Conservation (phyloP, 345 rosid species). For the Boechera divaricarpa region DNA sequence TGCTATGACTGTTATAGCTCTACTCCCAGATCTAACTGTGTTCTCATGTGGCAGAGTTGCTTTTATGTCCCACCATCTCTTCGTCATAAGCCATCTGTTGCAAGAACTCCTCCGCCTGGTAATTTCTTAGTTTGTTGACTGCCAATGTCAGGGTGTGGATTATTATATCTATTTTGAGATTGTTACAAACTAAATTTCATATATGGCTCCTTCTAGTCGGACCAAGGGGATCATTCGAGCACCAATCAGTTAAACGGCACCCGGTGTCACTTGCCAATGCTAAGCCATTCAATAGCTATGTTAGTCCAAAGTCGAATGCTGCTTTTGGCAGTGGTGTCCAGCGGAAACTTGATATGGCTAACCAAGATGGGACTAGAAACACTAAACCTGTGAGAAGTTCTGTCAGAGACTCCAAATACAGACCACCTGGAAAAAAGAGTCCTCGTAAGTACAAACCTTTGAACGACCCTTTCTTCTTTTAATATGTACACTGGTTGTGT, state of each 20-base stretch:
- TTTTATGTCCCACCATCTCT: slow-evolving; percentile 90
- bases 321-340: slow-evolving; percentile 70
- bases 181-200: slow-evolving; percentile 7
- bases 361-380: slow-evolving; percentile 62
- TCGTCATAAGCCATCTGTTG: slow-evolving; percentile 60
- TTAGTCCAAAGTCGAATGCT: slow-evolving; percentile 59
- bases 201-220: slow-evolving; percentile 49
- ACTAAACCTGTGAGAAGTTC: slow-evolving; percentile 53
- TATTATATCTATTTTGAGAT: background rate
- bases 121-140: slow-evolving; percentile 1
- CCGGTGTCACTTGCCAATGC: slow-evolving; percentile 56
- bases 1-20: background rate
- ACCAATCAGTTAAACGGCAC: slow-evolving; percentile 58
- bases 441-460: slow-evolving; percentile 62
- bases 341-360: slow-evolving; percentile 69
- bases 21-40: background rate
- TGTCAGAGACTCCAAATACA: slow-evolving; percentile 64
- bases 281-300: slow-evolving; percentile 52
- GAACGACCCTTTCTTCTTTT: background rate
- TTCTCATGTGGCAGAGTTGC: slow-evolving; percentile 72
- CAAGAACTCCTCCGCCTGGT: slow-evolving; percentile 82
- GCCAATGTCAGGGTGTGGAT: background rate
- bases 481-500: slow-evolving; percentile 3
- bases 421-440: slow-evolving; percentile 75
- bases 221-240: slow-evolving; percentile 62